Conservation (phyloP, 148 eudicot species). For the Rheum nobile region DNA sequence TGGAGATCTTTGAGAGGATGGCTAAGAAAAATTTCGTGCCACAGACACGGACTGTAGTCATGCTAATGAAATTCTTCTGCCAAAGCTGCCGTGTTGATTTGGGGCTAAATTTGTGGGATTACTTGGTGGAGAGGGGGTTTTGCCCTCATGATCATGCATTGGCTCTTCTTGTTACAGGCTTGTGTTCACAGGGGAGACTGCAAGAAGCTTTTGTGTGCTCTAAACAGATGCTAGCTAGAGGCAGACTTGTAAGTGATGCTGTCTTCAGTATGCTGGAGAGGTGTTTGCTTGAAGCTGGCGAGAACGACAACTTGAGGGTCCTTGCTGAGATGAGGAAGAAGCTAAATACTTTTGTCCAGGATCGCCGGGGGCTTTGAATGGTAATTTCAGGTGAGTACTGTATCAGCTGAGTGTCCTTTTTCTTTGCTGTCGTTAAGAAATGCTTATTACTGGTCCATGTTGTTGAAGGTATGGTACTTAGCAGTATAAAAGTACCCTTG, state of each 20-base stretch:
- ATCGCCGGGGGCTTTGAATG: conserved; percentile 18
- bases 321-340: conserved; percentile 41
- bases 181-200: conserved; percentile 62
- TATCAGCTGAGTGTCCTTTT: background rate
- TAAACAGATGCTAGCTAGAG: conserved; percentile 57
- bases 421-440: background rate
- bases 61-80: conserved; percentile 82
- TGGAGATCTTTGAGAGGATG: conserved; percentile 49
- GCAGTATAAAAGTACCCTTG: background rate
- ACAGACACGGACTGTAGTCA: conserved; percentile 61
- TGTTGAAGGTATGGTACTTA: background rate
- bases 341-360: conserved; percentile 38
- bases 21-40: conserved; percentile 43
- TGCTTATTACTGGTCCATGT: background rate
- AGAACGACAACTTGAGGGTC: conserved; percentile 30
- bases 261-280: conserved; percentile 57
- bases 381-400: background rate
- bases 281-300: conserved; percentile 38
- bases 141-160: conserved; percentile 86
- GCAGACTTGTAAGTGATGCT: conserved; percentile 52
- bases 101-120: conserved; percentile 66
- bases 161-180: conserved; percentile 55
- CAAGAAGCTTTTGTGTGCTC: conserved; percentile 63
- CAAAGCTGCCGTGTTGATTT: conserved; percentile 34
- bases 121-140: conserved; percentile 51